phyloP scores from a whole-genome alignment of 441 rosid genomes.

The Populus tomentosa region DNA sequence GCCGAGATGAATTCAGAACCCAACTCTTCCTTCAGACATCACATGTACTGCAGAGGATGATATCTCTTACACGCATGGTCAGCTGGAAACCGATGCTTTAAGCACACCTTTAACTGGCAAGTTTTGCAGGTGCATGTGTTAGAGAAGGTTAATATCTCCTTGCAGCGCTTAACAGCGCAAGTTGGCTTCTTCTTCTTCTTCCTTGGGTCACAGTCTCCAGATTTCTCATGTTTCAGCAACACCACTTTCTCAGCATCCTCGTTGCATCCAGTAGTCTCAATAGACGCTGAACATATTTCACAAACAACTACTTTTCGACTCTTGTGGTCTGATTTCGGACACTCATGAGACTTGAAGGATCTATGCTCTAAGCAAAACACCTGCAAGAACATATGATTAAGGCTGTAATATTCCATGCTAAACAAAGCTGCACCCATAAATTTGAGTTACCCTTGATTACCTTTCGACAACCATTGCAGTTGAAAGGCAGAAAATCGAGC shows the following conservation, averaged over 20 bases:
- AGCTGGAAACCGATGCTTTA: constrained; percentile 70
- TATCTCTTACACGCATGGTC: constrained; percentile 52
- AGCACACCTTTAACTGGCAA: constrained; percentile 64
- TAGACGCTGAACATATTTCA: constrained; percentile 51
- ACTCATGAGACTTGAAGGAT: constrained; percentile 55
- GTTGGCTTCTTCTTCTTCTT: constrained; percentile 63
- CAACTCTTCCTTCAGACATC: not conserved
- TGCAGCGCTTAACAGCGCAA: constrained; percentile 67
- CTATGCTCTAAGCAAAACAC: constrained; percentile 70
- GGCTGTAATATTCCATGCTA: not conserved
- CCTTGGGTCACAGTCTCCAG: constrained; percentile 55
- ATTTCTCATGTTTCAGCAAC: constrained; percentile 50
- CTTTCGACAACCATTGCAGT: constrained; percentile 72
- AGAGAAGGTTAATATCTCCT: constrained; percentile 59
- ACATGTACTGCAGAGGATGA: not conserved
- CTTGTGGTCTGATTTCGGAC: constrained; percentile 48
- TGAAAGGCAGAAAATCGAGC: constrained; percentile 89
- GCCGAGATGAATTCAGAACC: too few species aligned
- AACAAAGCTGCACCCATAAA: not conserved
- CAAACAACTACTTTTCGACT: constrained; percentile 76
- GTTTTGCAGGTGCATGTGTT: constrained; percentile 65
- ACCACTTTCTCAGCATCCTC: constrained; percentile 36
- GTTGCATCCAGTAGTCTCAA: constrained; percentile 55
- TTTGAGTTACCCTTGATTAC: constrained; percentile 19
- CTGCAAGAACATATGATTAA: constrained; percentile 15